Percentiles rank a stretch among this genome's conserved stretches.
Conservation (phyloP, 1,284 basidiomycete species). For the Schizophyllum amplum region DNA sequence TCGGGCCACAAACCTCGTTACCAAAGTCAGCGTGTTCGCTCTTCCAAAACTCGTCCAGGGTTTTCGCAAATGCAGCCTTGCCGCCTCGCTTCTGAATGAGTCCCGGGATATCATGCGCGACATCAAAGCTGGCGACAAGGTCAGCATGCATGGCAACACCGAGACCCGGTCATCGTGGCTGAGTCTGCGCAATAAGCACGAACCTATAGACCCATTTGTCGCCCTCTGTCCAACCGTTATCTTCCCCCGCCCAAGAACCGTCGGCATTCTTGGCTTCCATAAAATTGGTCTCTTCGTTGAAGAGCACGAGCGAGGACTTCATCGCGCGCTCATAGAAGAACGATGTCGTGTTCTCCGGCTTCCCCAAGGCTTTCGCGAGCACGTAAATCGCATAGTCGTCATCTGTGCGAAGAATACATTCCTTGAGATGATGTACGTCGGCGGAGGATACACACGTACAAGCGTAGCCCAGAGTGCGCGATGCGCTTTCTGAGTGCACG, state of each 20-base stretch:
- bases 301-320: constrained; percentile 54
- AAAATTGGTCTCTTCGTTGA: constrained; percentile 65
- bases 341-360: constrained; percentile 35
- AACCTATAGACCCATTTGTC: constrained; percentile 76
- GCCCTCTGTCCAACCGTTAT: constrained; percentile 74
- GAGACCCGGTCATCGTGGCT: too few relatives aligned
- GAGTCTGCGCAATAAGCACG: too few relatives aligned
- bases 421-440: background rate
- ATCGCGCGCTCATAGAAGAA: constrained; percentile 51
- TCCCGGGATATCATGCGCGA: constrained; percentile 61
- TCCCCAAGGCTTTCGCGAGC: constrained; percentile 47
- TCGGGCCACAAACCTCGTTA: constrained; percentile 51
- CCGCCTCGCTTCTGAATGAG: constrained; percentile 64
- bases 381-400: constrained; percentile 71
- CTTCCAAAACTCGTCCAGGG: constrained; percentile 71
- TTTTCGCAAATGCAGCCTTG: constrained; percentile 51
- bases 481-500: constrained; percentile 72
- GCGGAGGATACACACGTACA: constrained; percentile 34
- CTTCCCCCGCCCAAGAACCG: constrained; percentile 66
- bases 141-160: too few relatives aligned
- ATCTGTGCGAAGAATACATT: constrained; percentile 39
- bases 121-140: constrained; percentile 68
- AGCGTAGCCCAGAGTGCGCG: constrained; percentile 71
- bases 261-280: constrained; percentile 72
- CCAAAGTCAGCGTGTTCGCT: constrained; percentile 80